These are phyloP conservation scores for Fusarium sp. DNA, from an alignment of 2,329 filamentous ascomycete genomes.

Conservation along the genomic window DNA sequence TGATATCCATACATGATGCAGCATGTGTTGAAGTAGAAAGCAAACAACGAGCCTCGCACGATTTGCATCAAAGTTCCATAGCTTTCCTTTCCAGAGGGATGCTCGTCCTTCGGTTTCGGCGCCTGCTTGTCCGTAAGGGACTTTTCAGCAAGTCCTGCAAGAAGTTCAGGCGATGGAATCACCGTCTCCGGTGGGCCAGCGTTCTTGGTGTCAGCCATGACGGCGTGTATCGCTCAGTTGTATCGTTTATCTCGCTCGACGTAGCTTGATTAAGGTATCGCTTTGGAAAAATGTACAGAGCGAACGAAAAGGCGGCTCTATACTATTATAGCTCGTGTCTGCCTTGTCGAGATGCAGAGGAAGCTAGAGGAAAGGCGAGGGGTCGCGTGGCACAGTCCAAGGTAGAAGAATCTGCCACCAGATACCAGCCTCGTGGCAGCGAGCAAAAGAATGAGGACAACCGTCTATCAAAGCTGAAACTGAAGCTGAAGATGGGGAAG, in stretches of 20 bases:
- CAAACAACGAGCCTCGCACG: constrained; percentile 67
- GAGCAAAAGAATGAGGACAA: constrained; percentile 1
- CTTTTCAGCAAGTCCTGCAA: constrained; percentile 44
- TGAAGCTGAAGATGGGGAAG: constrained; percentile 21
- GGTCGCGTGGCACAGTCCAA: constrained; percentile 41
- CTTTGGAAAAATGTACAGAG: neutral
- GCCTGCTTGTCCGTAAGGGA: constrained; percentile 21
- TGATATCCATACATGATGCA: constrained; percentile 67
- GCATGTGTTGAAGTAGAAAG: constrained; percentile 67
- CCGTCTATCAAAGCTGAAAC: constrained; percentile 14
- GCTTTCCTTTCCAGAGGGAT: constrained; percentile 70
- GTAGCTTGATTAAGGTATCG: constrained; percentile 6
- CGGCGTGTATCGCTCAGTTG: constrained; percentile 6
- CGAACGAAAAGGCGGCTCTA: constrained; percentile 9
- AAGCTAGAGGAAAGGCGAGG: constrained; percentile 31
- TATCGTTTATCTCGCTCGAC: constrained; percentile 15
- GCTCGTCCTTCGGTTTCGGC: constrained; percentile 47
- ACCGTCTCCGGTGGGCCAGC: constrained; percentile 44
- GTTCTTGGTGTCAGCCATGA: constrained; percentile 49
- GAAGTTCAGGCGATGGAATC: constrained; percentile 53
- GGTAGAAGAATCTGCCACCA: constrained; percentile 10
- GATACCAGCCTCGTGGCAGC: constrained; percentile 35
- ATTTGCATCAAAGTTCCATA: constrained; percentile 67
- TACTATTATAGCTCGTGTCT: constrained; percentile 37
- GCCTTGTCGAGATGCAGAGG: constrained; percentile 12